Conservation (phyloP, 768 basidiomycete genomes). For the Tulasnella sp. region DNA sequence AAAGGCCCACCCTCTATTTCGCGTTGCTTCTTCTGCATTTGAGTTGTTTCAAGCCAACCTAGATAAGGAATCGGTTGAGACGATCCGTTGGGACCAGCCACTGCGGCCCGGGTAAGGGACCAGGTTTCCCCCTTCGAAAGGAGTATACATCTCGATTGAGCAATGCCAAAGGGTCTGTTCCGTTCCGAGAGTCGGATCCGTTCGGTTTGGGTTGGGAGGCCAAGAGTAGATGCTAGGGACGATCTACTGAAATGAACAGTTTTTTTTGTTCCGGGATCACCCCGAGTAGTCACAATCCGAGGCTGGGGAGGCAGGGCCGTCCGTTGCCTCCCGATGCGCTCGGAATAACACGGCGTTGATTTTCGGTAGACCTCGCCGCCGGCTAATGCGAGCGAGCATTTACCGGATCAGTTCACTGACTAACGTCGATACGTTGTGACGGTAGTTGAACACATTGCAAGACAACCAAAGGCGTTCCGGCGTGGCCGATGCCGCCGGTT, state of each 20-base stretch:
- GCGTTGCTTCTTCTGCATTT: neutral
- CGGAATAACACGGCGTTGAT: neutral
- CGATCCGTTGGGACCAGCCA: neutral
- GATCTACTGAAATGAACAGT: neutral
- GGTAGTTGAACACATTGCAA: neutral
- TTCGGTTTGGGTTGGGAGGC: no score
- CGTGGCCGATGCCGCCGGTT: neutral
- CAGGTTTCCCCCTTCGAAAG: neutral
- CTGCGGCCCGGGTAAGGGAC: neutral
- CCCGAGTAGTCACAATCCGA: neutral
- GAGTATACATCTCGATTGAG: neutral
- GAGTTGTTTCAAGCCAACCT: neutral
- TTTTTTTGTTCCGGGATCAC: neutral
- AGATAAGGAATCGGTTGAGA: neutral
- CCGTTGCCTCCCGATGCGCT: neutral
- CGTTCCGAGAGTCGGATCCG: neutral
- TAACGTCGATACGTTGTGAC: neutral
- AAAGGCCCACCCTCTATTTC: neutral
- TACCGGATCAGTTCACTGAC: neutral
- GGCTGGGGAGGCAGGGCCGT: neutral
- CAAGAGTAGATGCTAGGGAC: neutral
- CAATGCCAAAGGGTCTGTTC: neutral
- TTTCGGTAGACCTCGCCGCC: neutral
- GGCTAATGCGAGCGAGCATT: neutral
- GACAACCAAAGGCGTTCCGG: neutral